phyloP scores from a whole-genome alignment of 257 asterid species.

The Henckelia pumila region DNA sequence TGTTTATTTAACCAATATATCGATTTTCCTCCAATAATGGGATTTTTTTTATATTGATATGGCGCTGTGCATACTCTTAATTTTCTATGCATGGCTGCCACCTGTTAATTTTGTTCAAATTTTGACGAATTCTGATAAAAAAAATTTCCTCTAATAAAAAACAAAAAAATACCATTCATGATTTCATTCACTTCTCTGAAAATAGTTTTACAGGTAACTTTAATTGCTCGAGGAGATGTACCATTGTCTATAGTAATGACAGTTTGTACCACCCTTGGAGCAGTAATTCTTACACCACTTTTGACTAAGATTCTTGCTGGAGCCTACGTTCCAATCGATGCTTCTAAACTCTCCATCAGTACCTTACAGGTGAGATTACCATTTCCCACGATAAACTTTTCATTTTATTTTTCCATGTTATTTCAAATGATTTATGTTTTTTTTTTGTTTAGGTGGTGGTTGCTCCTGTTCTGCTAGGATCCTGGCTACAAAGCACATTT shows the following conservation, averaged over 20 bases:
- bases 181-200: constrained; percentile 34
- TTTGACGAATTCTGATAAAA: neutral
- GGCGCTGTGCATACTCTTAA: neutral
- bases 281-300: constrained; percentile 81
- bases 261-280: constrained; percentile 78
- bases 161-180: constrained; percentile 16
- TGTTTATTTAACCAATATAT: neutral
- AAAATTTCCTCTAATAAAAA: neutral
- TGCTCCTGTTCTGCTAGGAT: constrained; percentile 82
- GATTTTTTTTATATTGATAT: neutral
- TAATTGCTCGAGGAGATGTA: constrained; percentile 91
- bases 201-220: constrained; percentile 79
- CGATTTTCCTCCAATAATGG: neutral
- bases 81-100: neutral
- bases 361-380: constrained; percentile 68
- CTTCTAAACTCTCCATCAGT: constrained; percentile 72
- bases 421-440: constrained; percentile 5
- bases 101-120: neutral
- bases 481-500: constrained; percentile 63
- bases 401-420: constrained; percentile 5
- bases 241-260: constrained; percentile 89
- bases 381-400: constrained; percentile 9
- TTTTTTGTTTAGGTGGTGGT: constrained; percentile 83
- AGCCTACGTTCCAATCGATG: constrained; percentile 75
- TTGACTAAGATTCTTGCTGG: constrained; percentile 81